These are phyloP conservation scores for Mimosa bimucronata DNA, from an alignment of 306 rosid genomes.

Conservation along the genomic window DNA sequence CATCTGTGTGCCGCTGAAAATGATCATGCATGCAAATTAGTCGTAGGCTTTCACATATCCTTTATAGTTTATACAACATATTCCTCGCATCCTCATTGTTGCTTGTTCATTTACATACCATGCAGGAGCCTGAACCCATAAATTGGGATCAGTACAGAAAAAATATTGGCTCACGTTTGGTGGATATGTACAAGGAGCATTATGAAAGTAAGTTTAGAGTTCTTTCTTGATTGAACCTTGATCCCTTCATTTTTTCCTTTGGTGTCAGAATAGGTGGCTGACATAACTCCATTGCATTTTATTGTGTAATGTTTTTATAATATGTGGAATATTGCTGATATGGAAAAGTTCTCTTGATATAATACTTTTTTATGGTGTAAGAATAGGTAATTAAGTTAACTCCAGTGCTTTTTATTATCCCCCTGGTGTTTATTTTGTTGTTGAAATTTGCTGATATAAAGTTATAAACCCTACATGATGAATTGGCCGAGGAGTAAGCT, in stretches of 20 bases:
- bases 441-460: neutral
- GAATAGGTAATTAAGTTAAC: neutral
- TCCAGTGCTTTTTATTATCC: neutral
- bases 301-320: neutral
- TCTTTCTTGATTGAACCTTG: neutral
- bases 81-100: neutral
- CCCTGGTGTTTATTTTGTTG: neutral
- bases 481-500: neutral
- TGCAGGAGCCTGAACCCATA: constrained; percentile 98
- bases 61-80: neutral
- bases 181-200: constrained; percentile 96
- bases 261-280: neutral
- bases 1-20: neutral
- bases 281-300: neutral
- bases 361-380: neutral
- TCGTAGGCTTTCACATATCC: neutral
- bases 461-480: neutral
- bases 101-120: constrained; percentile 23
- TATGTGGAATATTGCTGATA: neutral
- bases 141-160: constrained; percentile 96
- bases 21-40: neutral
- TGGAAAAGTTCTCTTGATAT: neutral
- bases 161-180: constrained; percentile 94
- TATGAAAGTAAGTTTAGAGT: constrained; percentile 77
- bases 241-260: neutral